These are phyloP conservation scores for Starmerella apis DNA, from an alignment of 805 yeast genomes.

Conservation along the genomic window DNA sequence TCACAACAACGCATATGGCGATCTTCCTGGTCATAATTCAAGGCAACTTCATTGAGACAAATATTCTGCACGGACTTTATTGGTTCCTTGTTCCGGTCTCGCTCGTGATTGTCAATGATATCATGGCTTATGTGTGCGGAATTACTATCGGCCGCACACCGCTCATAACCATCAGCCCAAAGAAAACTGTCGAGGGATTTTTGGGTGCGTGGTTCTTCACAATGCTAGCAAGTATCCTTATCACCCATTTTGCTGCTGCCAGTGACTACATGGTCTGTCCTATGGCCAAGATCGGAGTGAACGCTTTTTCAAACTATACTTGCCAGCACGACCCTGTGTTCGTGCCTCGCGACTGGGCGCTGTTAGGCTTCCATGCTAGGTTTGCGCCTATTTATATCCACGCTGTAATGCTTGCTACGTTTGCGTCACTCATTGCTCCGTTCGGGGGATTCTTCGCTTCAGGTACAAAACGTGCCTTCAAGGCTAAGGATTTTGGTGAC, in stretches of 20 bases:
- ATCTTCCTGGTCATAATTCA: conserved; percentile 81
- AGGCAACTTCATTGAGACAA: conserved; percentile 83
- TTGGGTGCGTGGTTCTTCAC: conserved; percentile 97
- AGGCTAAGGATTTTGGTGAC: conserved; percentile 94
- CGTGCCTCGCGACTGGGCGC: conserved; percentile 60
- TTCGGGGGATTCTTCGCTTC: conserved; percentile 98
- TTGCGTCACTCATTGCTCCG: conserved; percentile 95
- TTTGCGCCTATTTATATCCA: conserved; percentile 87
- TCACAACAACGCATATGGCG: conserved; percentile 91
- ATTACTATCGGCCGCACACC: conserved; percentile 92
- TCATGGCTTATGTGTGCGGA: conserved; percentile 93
- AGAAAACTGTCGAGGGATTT: conserved; percentile 95
- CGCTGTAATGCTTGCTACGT: conserved; percentile 73
- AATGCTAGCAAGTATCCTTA: conserved; percentile 54
- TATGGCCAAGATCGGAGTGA: conserved; percentile 46
- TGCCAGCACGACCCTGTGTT: conserved; percentile 90
- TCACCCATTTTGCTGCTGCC: conserved; percentile 54
- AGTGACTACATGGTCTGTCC: conserved; percentile 82
- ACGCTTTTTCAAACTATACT: conserved; percentile 49
- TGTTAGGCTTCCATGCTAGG: conserved; percentile 37
- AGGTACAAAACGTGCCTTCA: conserved; percentile 93
- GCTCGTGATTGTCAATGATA: conserved; percentile 85
- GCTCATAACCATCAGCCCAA: conserved; percentile 86
- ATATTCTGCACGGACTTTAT: conserved; percentile 78
- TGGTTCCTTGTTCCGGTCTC: conserved; percentile 93